A percentile compares a stretch with the other conserved stretches of the same genome.
These are phyloP conservation scores for Dictyostelium capitatum DNA, from an alignment of 78 protist species.

Conservation along the genomic window DNA sequence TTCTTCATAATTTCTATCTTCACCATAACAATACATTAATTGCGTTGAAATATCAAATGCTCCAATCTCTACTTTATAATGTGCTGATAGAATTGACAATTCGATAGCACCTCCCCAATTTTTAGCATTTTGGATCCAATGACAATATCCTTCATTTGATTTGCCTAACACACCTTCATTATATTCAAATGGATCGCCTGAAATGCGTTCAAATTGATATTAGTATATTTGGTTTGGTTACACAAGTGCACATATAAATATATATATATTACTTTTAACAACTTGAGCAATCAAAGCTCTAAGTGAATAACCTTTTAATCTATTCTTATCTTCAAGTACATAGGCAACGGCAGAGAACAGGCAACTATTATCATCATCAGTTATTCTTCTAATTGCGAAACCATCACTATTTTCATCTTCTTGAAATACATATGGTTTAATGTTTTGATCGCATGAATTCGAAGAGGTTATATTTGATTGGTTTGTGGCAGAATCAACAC, in stretches of 20 bases:
- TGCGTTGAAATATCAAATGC: slow-evolving; percentile 68
- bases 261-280: slow-evolving; percentile 49
- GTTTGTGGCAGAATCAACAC: background rate
- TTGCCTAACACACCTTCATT: slow-evolving; percentile 66
- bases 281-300: slow-evolving; percentile 42
- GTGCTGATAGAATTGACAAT: slow-evolving; percentile 44
- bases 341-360: slow-evolving; percentile 73
- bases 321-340: slow-evolving; percentile 62
- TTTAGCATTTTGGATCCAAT: slow-evolving; percentile 60
- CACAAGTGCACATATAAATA: no score
- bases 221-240: no score
- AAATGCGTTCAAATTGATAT: no score
- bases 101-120: slow-evolving; percentile 83
- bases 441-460: background rate
- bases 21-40: slow-evolving; percentile 69
- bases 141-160: slow-evolving; percentile 53
- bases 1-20: slow-evolving; percentile 45
- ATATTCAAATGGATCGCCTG: slow-evolving; percentile 57
- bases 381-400: slow-evolving; percentile 36
- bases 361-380: slow-evolving; percentile 80
- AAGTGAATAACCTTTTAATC: slow-evolving; percentile 26
- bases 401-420: slow-evolving; percentile 22
- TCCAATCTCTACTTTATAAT: slow-evolving; percentile 64
- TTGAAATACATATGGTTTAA: background rate
- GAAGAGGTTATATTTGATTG: background rate